A percentile compares a stretch with the other conserved stretches of the same genome.
These are phyloP conservation scores for Glutinoglossum americanum DNA, from an alignment of 495 filamentous ascomycete genomes.

Conservation along the genomic window DNA sequence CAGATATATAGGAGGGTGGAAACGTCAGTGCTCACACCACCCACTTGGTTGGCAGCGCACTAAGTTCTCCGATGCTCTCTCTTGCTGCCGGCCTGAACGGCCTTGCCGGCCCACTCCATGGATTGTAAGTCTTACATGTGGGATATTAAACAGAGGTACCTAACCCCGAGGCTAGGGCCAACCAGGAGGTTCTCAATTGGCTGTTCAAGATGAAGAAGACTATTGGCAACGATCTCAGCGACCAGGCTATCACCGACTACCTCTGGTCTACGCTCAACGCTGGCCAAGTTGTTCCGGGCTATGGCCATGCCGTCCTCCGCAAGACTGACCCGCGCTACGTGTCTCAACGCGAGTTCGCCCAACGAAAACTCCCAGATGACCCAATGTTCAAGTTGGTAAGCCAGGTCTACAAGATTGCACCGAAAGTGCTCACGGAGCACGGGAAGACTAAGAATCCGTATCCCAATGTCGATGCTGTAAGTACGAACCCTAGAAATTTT, in stretches of 20 bases:
- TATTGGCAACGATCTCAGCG: conserved; percentile 82
- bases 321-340: conserved; percentile 98
- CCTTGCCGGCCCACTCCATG: conserved; percentile 92
- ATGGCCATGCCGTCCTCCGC: conserved; percentile 95
- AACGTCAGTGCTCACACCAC: conserved; percentile 98
- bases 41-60: conserved; percentile 87
- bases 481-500: neutral
- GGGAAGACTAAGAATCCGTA: conserved; percentile 40
- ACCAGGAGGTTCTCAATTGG: conserved; percentile 99
- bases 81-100: conserved; percentile 91
- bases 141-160: conserved; percentile 8
- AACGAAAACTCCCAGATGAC: conserved; percentile 77
- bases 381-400: conserved; percentile 98
- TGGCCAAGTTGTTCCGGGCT: conserved; percentile 90
- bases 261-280: conserved; percentile 91
- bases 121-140: conserved; percentile 35
- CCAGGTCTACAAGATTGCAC: conserved; percentile 99
- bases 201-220: conserved; percentile 95
- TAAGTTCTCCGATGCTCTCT: conserved; percentile 93
- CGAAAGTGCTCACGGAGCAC: conserved; percentile 92
- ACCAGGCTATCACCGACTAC: conserved; percentile 90
- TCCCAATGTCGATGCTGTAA: conserved; percentile 16
- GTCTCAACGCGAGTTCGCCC: conserved; percentile 90
- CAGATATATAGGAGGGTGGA: conserved; percentile 46
- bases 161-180: conserved; percentile 32